Evolutionary conservation across 371 early-diverging fungal genomes (phyloP).

Genomic region (Parasitella parasitica): DNA sequence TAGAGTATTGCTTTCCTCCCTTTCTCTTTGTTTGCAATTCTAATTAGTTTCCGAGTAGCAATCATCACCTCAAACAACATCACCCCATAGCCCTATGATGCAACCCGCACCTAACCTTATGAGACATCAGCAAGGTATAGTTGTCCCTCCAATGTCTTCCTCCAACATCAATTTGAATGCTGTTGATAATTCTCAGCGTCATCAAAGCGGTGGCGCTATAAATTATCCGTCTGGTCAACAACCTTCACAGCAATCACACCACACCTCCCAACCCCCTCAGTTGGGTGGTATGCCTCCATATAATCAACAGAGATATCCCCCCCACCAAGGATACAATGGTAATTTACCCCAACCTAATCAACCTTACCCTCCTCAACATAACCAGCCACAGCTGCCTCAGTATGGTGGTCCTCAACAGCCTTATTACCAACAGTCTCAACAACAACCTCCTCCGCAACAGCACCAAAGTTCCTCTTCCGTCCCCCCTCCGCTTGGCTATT

Average conservation of each 20-base stretch:
- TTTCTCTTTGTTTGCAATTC: not conserved
- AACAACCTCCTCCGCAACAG: not conserved
- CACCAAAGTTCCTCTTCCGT: not conserved
- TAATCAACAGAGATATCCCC: constrained; percentile 7
- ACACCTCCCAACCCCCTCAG: not conserved
- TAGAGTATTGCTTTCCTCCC: not conserved
- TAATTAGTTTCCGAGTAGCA: not conserved
- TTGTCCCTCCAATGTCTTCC: not conserved
- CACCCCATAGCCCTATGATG: constrained; percentile 12
- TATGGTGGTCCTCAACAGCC: constrained; percentile 5
- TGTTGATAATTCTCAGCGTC: not conserved
- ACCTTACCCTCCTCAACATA: constrained; percentile 1
- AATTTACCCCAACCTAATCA: not conserved
- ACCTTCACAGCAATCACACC: not conserved
- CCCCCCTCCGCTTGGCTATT: not conserved
- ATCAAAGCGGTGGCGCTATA: not conserved
- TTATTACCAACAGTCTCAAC: not conserved
- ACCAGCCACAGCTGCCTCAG: not conserved
- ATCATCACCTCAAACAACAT: constrained; percentile 9
- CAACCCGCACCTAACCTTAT: constrained; percentile 3
- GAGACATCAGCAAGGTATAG: not conserved
- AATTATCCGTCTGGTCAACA: not conserved
- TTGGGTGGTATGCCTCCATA: not conserved
- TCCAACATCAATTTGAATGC: not conserved
- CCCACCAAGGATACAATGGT: not conserved